These are phyloP conservation scores for Multifurca ochricompacta DNA, from an alignment of 768 basidiomycete genomes.

Conservation along the genomic window DNA sequence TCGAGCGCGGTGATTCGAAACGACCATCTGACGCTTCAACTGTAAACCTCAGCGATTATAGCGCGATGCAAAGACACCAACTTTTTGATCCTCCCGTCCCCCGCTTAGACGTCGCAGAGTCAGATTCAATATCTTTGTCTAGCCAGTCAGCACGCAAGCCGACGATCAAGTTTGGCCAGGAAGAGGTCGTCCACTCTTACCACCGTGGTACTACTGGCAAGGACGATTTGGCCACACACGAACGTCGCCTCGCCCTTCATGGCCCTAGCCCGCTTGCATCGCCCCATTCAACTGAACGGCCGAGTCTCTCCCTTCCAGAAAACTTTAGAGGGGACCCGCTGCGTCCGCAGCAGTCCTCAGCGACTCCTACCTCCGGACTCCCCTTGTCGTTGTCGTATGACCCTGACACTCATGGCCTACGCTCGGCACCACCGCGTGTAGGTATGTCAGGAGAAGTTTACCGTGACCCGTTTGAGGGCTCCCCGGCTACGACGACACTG, in stretches of 20 bases:
- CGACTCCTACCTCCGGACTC: not conserved
- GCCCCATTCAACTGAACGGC: not conserved
- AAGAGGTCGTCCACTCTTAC: slow-evolving; percentile 73
- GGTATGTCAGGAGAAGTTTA: not conserved
- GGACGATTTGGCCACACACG: slow-evolving; percentile 36
- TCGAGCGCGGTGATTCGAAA: slow-evolving; percentile 41
- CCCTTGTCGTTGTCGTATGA: not conserved
- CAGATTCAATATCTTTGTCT: slow-evolving; percentile 34
- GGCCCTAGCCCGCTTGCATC: slow-evolving; percentile 2
- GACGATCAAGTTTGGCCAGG: slow-evolving; percentile 69
- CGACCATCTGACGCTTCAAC: slow-evolving; percentile 14
- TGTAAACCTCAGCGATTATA: not conserved
- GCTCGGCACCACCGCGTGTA: slow-evolving; percentile 15
- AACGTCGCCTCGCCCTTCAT: slow-evolving; percentile 31
- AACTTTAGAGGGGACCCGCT: not conserved
- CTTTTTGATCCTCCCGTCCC: slow-evolving; percentile 87
- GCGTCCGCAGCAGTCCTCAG: not conserved
- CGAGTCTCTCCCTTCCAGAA: not conserved
- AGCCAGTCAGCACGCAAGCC: slow-evolving; percentile 31
- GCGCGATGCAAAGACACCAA: slow-evolving; percentile 68
- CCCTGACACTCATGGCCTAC: not conserved
- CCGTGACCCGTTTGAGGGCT: slow-evolving; percentile 11
- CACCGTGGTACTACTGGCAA: slow-evolving; percentile 39
- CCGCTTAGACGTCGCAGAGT: slow-evolving; percentile 25
- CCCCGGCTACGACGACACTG: not conserved